Evolutionary conservation across 75 land plant genomes (phyloP), one percentile per base, ranked within the genome.

Genomic region (Selaginella moellendorffii): DNA sequence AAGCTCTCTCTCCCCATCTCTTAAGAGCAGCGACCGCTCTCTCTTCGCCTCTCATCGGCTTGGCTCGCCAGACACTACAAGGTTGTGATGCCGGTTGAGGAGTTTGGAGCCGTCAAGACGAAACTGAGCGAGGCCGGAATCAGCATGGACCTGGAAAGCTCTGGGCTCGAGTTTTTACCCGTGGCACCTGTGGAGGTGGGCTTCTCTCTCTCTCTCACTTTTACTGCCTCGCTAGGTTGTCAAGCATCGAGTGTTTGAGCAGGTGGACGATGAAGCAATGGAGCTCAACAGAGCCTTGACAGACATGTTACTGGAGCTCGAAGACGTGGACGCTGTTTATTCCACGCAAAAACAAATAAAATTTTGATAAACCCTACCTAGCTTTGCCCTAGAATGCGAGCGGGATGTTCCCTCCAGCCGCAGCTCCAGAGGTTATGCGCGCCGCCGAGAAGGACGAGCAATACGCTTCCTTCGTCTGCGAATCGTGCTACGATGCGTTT

Each of bases 401-500:
- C n/a, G n/a, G n/a, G n/a, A n/a, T n/a, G n/a, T 89, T 88, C 53
- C 80, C 85, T 1, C 58, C 63, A 58, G 96, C 98, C 30, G 86
- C 97, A 53, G 87, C 83, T 78, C 87, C 98, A 54, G 98, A 89
- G 73, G 76, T 93, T 29, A 89, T 89, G 98, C 74, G 98, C 60
- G 98, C 98, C 0, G 96, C 98, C 2, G 98, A 93, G 77, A 93
- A 93, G 80, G 98, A 93, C 69, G 98, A 93, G 46, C 86, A 86
- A 54, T 89, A 93, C 62, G 96, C 85, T 20, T 72, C 90, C 25
- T 74, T 66, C 69, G 74, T 93, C 60, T 82, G 81, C 71, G 87
- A 93, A 8, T 96, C 96, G 28, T 93, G 90, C 68, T 84, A 88
- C 30, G 98, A 93, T 70, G 85, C 98, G 26, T 78, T 93, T 54